These are phyloP conservation scores for Camelina sativa DNA, from an alignment of 345 rosid genomes.

Conservation along the genomic window DNA sequence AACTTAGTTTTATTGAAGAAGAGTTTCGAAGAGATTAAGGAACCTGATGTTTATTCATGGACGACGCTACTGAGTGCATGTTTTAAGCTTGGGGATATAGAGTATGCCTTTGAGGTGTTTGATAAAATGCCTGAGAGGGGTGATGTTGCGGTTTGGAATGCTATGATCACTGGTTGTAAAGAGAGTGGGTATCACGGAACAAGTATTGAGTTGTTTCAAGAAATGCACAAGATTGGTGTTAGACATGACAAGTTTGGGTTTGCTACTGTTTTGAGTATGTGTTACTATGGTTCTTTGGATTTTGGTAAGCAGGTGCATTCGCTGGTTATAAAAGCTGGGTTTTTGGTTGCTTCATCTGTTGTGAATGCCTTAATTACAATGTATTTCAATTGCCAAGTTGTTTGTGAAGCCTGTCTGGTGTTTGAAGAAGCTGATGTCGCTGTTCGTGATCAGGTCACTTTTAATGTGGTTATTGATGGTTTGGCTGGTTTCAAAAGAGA, in stretches of 20 bases:
- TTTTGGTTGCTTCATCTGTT: constrained; percentile 53
- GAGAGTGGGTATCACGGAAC: constrained; percentile 54
- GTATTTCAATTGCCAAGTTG: constrained; percentile 57
- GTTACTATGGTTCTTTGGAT: constrained; percentile 47
- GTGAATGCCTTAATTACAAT: constrained; percentile 68
- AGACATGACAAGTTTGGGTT: constrained; percentile 68
- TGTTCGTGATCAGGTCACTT: constrained; percentile 60
- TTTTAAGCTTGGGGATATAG: constrained; percentile 52
- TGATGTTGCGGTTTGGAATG: constrained; percentile 67
- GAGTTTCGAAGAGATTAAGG: constrained; percentile 55
- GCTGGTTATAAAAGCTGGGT: constrained; percentile 62
- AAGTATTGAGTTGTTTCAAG: constrained; percentile 56
- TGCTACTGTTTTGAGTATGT: constrained; percentile 66
- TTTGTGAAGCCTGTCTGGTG: constrained; percentile 48
- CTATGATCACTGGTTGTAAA: constrained; percentile 73
- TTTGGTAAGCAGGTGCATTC: constrained; percentile 72
- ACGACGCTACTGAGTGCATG: constrained; percentile 63
- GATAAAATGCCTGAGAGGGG: constrained; percentile 56
- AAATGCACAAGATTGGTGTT: constrained; percentile 62
- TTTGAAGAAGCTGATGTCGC: constrained; percentile 55
- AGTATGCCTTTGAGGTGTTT: constrained; percentile 60
- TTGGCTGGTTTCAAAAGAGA: constrained; percentile 51
- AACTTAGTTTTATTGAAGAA: constrained; percentile 50
- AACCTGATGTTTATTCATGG: constrained; percentile 73
- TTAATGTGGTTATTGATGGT: constrained; percentile 75